A percentile compares a stretch with the other conserved stretches of the same genome.
phyloP scores from a whole-genome alignment of 2,329 filamentous ascomycete species.

The Colletotrichum sansevieriae region DNA sequence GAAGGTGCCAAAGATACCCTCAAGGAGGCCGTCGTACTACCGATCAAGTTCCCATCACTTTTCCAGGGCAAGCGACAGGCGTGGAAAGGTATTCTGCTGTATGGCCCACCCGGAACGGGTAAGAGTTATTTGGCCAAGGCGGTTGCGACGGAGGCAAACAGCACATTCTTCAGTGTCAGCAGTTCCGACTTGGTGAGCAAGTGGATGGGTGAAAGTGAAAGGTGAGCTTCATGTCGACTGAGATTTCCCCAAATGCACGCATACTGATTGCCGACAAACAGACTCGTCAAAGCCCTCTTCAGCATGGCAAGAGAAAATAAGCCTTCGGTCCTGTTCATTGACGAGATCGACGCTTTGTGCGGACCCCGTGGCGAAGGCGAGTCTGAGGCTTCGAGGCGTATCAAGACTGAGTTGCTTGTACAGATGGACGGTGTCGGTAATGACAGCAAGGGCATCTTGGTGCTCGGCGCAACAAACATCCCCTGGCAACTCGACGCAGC shows the following conservation, averaged over 20 bases:
- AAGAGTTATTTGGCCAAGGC: constrained; percentile 98
- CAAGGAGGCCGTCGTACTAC: constrained; percentile 97
- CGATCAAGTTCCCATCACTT: constrained; percentile 97
- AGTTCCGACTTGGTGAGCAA: constrained; percentile 98
- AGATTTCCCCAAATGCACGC: neutral
- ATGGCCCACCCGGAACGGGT: constrained; percentile 95
- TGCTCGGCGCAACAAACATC: constrained; percentile 97
- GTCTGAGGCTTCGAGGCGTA: constrained; percentile 95
- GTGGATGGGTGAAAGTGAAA: constrained; percentile 99
- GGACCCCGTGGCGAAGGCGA: constrained; percentile 94
- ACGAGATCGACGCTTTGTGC: constrained; percentile 96
- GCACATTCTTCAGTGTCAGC: constrained; percentile 98
- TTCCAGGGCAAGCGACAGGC: constrained; percentile 97
- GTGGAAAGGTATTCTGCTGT: constrained; percentile 97
- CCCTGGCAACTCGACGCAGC: constrained; percentile 98
- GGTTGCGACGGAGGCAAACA: constrained; percentile 97
- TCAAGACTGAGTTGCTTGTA: constrained; percentile 98
- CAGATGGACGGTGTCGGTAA: constrained; percentile 99
- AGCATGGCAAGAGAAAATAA: constrained; percentile 98
- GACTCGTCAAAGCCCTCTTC: constrained; percentile 95
- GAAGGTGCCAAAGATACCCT: constrained; percentile 95
- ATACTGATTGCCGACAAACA: constrained; percentile 51
- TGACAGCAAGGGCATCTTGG: constrained; percentile 92
- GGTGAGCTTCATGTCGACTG: constrained; percentile 64
- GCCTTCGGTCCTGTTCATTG: constrained; percentile 98